These are phyloP conservation scores for Fusarium agapanthi DNA, from an alignment of 2,329 filamentous ascomycete species.

Conservation along the genomic window DNA sequence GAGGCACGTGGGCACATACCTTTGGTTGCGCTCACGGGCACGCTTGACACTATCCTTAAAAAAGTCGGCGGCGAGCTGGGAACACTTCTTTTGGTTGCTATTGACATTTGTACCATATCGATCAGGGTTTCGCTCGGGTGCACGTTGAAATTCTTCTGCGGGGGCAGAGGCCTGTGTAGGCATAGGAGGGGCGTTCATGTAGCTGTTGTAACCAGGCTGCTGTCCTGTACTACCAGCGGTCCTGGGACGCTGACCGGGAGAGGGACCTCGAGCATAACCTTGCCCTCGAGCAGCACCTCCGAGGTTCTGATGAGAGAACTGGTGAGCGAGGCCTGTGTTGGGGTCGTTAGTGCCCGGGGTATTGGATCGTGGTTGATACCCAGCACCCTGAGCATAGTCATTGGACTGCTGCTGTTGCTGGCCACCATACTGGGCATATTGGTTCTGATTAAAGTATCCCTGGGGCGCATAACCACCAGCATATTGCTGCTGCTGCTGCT, in stretches of 20 bases:
- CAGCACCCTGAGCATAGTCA: slow-evolving; percentile 60
- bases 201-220: slow-evolving; percentile 69
- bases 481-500: slow-evolving; percentile 51
- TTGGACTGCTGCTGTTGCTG: slow-evolving; percentile 50
- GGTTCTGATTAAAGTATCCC: slow-evolving; percentile 70
- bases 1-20: slow-evolving; percentile 63
- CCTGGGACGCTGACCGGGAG: slow-evolving; percentile 79
- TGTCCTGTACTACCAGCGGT: slow-evolving; percentile 79
- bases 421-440: slow-evolving; percentile 57
- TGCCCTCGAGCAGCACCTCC: slow-evolving; percentile 75
- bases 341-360: slow-evolving; percentile 77
- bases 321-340: slow-evolving; percentile 90
- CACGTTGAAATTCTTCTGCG: slow-evolving; percentile 77
- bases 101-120: slow-evolving; percentile 72
- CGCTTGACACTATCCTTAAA: slow-evolving; percentile 99
- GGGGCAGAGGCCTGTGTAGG: slow-evolving; percentile 67
- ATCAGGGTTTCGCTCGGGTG: slow-evolving; percentile 87
- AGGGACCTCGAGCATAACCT: slow-evolving; percentile 73
- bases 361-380: slow-evolving; percentile 62
- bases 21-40: slow-evolving; percentile 92
- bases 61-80: slow-evolving; percentile 82
- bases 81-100: slow-evolving; percentile 76
- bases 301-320: slow-evolving; percentile 96
- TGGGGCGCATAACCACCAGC: slow-evolving; percentile 55
- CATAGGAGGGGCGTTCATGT: slow-evolving; percentile 72